Evolutionary conservation across 73 alveolate genomes (phyloP).

Genomic region (Stentor roeselii): DNA sequence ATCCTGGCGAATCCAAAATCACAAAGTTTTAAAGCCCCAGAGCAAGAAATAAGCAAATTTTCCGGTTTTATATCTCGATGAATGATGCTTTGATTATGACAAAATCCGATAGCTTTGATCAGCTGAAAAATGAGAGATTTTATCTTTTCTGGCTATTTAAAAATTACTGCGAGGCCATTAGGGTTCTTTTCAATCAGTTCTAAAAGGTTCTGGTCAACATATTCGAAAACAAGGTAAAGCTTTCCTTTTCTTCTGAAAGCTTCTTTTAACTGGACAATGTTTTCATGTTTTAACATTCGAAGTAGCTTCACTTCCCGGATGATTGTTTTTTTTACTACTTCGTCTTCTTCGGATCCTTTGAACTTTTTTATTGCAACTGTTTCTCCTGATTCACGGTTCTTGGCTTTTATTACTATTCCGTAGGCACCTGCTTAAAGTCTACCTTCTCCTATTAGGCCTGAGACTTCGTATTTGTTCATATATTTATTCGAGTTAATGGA

Average conservation of each 20-base stretch:
- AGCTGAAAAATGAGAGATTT: slow-evolving; percentile 64
- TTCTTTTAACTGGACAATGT: slow-evolving; percentile 87
- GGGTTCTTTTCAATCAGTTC: slow-evolving; percentile 64
- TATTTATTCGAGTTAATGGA: slow-evolving; percentile 14
- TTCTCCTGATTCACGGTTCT: slow-evolving; percentile 65
- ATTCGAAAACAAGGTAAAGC: slow-evolving; percentile 59
- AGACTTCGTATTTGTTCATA: slow-evolving; percentile 91
- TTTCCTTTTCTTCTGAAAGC: slow-evolving; percentile 82
- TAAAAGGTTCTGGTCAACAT: slow-evolving; percentile 69
- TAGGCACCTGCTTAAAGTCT: no score
- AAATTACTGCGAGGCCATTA: slow-evolving; percentile 52
- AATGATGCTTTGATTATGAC: slow-evolving; percentile 61
- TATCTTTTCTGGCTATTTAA: slow-evolving; percentile 82
- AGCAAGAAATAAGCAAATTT: slow-evolving; percentile 39
- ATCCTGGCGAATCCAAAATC: slow-evolving; percentile 50
- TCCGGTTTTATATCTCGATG: slow-evolving; percentile 92
- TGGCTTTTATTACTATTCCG: slow-evolving; percentile 85
- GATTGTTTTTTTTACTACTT: slow-evolving; percentile 85
- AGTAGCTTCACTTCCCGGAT: slow-evolving; percentile 86
- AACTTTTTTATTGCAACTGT: slow-evolving; percentile 81
- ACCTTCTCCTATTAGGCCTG: slow-evolving; percentile 93
- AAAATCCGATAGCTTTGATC: slow-evolving; percentile 60
- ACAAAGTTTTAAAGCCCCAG: slow-evolving; percentile 32
- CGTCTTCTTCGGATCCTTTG: slow-evolving; percentile 87
- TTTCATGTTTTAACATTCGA: slow-evolving; percentile 73